Percentiles rank a stretch among this genome's conserved stretches.
Conservation (phyloP, 2,329 filamentous ascomycete species). For the Sordariomycetes sp. region DNA sequence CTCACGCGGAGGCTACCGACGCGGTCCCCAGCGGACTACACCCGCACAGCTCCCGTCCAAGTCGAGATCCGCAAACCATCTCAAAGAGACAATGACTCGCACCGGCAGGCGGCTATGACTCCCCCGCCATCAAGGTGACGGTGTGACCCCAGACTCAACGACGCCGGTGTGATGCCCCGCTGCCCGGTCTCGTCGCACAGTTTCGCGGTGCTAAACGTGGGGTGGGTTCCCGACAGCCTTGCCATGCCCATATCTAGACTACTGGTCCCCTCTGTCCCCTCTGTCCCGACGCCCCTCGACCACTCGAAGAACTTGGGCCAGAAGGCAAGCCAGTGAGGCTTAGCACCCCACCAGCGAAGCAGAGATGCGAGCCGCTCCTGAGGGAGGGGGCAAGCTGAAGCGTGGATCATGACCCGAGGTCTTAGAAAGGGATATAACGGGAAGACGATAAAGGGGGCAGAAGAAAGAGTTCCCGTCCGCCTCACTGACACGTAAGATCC, state of each 20-base stretch:
- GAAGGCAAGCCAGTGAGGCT: no score
- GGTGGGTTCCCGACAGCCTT: not conserved
- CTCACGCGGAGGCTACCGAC: not conserved
- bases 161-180: not conserved
- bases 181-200: not conserved
- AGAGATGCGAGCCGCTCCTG: no score
- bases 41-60: not conserved
- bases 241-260: not conserved
- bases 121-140: not conserved
- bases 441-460: no score
- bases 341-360: no score
- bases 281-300: no score
- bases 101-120: not conserved
- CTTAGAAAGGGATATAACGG: not conserved
- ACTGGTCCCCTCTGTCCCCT: not conserved
- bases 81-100: not conserved
- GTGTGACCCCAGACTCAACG: no score
- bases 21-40: not conserved
- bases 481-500: not conserved
- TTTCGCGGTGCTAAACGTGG: not conserved
- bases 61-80: not conserved
- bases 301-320: no score
- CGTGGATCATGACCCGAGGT: no score
- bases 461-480: not conserved
- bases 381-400: not conserved